Percentiles rank a stretch among this genome's conserved stretches.
phyloP scores from a whole-genome alignment of 495 filamentous ascomycete genomes.

The Tuber aestivum region DNA sequence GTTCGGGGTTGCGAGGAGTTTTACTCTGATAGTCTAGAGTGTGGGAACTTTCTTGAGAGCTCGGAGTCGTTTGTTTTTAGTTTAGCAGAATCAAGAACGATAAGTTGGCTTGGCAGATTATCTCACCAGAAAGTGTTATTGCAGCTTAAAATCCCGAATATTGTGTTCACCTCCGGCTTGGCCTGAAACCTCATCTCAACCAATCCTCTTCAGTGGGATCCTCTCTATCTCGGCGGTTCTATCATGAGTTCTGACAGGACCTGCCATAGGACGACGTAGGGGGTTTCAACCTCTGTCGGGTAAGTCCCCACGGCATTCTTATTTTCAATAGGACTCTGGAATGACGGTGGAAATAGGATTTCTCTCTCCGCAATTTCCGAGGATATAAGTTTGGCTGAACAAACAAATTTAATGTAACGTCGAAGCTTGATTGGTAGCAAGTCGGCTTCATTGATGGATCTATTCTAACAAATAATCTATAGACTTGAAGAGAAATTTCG shows the following conservation, averaged over 20 bases:
- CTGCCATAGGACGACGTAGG: conserved; percentile 44
- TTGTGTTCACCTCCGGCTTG: background rate
- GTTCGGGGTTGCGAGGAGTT: no score
- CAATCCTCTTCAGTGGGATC: background rate
- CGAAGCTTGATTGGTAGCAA: conserved; percentile 58
- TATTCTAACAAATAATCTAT: background rate
- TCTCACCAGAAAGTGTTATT: no score
- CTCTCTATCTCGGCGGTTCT: background rate
- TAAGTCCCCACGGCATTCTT: conserved; percentile 42
- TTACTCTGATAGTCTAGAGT: no score
- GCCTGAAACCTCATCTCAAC: background rate
- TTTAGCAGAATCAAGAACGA: no score
- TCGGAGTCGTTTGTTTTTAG: no score
- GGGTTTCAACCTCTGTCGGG: conserved; percentile 48
- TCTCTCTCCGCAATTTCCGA: conserved; percentile 53
- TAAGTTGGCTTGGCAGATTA: no score
- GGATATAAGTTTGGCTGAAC: conserved; percentile 62
- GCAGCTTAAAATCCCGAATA: background rate
- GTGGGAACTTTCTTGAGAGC: no score
- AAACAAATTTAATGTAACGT: conserved; percentile 80
- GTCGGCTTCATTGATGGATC: background rate
- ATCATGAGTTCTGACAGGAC: conserved; percentile 8
- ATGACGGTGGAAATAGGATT: conserved; percentile 46
- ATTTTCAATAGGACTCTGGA: conserved; percentile 41
- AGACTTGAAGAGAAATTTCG: conserved; percentile 78